phyloP scores from a whole-genome alignment of 148 eudicot genomes.

The Diospyros kaki region DNA sequence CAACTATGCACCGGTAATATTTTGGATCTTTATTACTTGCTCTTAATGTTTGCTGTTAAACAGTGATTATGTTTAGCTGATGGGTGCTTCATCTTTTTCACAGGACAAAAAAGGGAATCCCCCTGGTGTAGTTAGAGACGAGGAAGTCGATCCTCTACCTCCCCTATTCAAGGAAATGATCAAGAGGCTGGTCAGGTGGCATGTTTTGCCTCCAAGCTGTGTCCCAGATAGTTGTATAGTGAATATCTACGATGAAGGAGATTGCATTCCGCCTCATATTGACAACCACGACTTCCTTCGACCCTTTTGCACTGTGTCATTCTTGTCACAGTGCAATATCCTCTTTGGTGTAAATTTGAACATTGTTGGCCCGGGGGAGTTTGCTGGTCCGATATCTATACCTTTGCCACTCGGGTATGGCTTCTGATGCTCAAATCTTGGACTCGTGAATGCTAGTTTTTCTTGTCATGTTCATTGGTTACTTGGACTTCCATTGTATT shows the following conservation, averaged over 20 bases:
- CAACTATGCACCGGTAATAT: slow-evolving; percentile 52
- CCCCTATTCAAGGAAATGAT: slow-evolving; percentile 54
- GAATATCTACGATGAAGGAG: slow-evolving; percentile 56
- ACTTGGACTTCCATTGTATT: too few relatives aligned
- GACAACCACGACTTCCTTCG: slow-evolving; percentile 66
- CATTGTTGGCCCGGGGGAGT: slow-evolving; percentile 42
- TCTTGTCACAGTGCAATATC: slow-evolving; percentile 53
- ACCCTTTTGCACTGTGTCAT: slow-evolving; percentile 61
- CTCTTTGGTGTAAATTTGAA: slow-evolving; percentile 48
- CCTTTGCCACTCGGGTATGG: slow-evolving; percentile 58
- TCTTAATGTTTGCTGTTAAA: not conserved
- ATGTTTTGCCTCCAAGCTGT: slow-evolving; percentile 48
- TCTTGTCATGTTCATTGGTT: too few relatives aligned
- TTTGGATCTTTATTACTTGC: not conserved
- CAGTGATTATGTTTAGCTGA: not conserved
- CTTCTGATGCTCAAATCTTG: not conserved
- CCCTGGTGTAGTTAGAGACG: slow-evolving; percentile 56
- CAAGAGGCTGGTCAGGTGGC: slow-evolving; percentile 56
- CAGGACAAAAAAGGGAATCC: slow-evolving; percentile 67
- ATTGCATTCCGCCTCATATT: slow-evolving; percentile 67
- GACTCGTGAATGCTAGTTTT: too few relatives aligned
- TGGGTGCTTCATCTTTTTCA: not conserved
- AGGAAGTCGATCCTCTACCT: slow-evolving; percentile 63
- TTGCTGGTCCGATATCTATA: slow-evolving; percentile 50
- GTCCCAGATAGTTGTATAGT: slow-evolving; percentile 67